Conservation (phyloP, 2,329 filamentous ascomycete genomes). For the Diaporthe longicolla region DNA sequence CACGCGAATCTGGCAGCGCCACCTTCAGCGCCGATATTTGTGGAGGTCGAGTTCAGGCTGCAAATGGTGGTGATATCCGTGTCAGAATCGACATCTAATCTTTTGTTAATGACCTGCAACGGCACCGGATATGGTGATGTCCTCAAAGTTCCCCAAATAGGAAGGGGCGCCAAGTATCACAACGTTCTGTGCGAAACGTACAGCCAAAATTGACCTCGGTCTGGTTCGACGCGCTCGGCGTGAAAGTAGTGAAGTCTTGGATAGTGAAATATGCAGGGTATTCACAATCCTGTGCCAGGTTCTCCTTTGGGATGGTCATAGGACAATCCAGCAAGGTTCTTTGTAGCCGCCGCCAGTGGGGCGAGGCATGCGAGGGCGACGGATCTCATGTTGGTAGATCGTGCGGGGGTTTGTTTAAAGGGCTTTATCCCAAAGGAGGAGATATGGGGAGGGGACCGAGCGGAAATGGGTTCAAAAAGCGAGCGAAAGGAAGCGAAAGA, state of each 20-base stretch:
- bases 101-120: neutral
- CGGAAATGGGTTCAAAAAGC: neutral
- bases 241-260: constrained; percentile 53
- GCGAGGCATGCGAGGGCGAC: constrained; percentile 31
- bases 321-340: constrained; percentile 6
- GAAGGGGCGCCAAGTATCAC: neutral
- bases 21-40: constrained; percentile 50
- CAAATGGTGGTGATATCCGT: constrained; percentile 59
- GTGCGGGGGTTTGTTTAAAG: neutral
- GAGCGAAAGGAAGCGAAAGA: neutral
- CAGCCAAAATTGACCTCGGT: constrained; percentile 58
- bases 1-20: constrained; percentile 59
- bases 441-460: neutral
- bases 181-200: neutral
- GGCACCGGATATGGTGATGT: neutral
- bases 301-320: constrained; percentile 33
- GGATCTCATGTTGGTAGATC: constrained; percentile 36
- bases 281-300: constrained; percentile 49
- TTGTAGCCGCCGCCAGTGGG: constrained; percentile 39
- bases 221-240: constrained; percentile 51
- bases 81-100: constrained; percentile 50
- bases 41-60: constrained; percentile 59
- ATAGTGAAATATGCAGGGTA: constrained; percentile 58
- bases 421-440: neutral
- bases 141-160: neutral